Evolutionary conservation across 805 yeast genomes (phyloP), one percentile per base, ranked within the genome.

Genomic region (Metschnikowia drakensbergensis): DNA sequence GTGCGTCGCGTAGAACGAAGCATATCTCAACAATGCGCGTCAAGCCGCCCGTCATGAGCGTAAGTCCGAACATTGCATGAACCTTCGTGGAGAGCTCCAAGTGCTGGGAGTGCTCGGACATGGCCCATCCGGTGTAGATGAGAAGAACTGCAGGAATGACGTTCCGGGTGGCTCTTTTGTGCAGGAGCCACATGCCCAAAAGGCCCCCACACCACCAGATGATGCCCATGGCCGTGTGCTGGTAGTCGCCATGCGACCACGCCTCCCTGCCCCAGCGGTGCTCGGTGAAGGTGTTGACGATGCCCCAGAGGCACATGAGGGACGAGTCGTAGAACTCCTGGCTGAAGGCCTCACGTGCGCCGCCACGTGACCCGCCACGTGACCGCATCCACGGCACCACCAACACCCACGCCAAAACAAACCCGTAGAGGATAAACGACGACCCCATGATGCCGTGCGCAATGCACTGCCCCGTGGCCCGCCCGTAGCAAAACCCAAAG

Each of bases 381-480:
- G 43, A 31, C 42, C 88, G 69, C 57, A 90, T 63, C 91, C 94
- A 82, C 3, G 94, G 92, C 3, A 88, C 68, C 6, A 82, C 77
- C 46, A 92, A 72, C 58, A 88, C 83, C 59, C 82, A 64, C 3
- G 81, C 64, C 57, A 88, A 74, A 8, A 89, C 67, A 51, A 84
- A 82, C 3, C 97, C 96, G 63, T 92, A 92, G 3, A 76, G 67
- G 8, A 92, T 77, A 58, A 92, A 92, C 0, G 96, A 84, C 25
- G 88, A 78, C 0, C 98, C 98, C 98, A 92, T 92, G 51, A 92
- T 88, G 4, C 97, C 97, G 64, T 92, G 98, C 0, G 98, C 98
- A 36, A 90, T 79, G 65, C 98, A 92, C 67, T 92, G 98, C 25
- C 98, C 98, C 0, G 95, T 83, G 59, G 88, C 94, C 32, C 65